These are phyloP conservation scores for Magnusiomyces fungicola DNA, from an alignment of 1,139 yeast species.

Conservation along the genomic window DNA sequence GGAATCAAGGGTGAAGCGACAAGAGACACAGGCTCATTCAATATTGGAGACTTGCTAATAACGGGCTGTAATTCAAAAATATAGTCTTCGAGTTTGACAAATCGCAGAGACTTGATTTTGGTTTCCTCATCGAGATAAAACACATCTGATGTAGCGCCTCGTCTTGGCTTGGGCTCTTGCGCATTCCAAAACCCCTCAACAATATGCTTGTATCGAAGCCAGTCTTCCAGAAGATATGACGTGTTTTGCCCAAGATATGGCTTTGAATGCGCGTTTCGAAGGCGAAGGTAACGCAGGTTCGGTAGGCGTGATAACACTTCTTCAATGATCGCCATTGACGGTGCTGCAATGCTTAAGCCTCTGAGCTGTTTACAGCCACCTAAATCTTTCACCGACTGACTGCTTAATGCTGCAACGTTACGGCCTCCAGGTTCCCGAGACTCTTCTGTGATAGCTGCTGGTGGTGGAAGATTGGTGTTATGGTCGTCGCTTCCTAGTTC, in stretches of 20 bases:
- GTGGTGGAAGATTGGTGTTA: neutral
- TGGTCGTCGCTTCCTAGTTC: neutral
- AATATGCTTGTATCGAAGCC: conserved; percentile 16
- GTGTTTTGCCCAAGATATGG: conserved; percentile 21
- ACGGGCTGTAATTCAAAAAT: conserved; percentile 16
- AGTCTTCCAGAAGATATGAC: conserved; percentile 19
- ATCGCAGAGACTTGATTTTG: conserved; percentile 11
- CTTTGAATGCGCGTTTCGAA: conserved; percentile 14
- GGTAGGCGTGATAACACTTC: conserved; percentile 12
- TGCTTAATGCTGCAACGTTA: neutral
- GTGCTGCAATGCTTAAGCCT: conserved; percentile 16
- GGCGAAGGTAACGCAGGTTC: conserved; percentile 16
- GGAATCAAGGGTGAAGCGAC: neutral
- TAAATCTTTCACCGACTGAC: neutral
- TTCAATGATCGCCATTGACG: conserved; percentile 10
- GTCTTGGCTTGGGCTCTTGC: conserved; percentile 16
- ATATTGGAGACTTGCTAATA: conserved; percentile 17
- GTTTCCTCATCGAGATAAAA: no score
- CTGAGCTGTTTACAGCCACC: conserved; percentile 11
- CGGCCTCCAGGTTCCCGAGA: neutral
- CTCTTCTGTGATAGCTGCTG: neutral
- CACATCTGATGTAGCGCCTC: no score
- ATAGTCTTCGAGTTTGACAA: conserved; percentile 19
- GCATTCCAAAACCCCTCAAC: conserved; percentile 15
- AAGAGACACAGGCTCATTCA: no score